These are phyloP conservation scores for Microstegium vimineum DNA, from an alignment of 176 grass and related monocot genomes.

Conservation along the genomic window DNA sequence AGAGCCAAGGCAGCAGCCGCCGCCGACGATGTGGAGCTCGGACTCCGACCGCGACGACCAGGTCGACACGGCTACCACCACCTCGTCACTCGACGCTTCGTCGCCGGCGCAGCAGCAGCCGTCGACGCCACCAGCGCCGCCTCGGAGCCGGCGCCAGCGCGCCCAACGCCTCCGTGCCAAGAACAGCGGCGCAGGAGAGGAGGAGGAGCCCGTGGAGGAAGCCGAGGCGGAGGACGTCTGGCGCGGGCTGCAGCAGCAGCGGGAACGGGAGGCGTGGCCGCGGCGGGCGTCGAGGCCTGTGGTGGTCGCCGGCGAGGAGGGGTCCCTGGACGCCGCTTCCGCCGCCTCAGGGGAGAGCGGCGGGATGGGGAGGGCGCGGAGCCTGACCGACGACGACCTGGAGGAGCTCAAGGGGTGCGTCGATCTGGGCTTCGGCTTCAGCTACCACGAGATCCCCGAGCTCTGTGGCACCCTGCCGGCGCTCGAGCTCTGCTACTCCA, in stretches of 20 bases:
- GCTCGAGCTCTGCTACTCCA: slow-evolving; percentile 59
- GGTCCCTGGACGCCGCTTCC: background rate
- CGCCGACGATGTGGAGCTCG: slow-evolving; percentile 29
- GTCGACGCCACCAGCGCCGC: background rate
- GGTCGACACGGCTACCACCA: background rate
- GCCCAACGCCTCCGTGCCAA: background rate
- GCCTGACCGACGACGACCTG: slow-evolving; percentile 52
- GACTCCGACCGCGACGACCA: slow-evolving; percentile 31
- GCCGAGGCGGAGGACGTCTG: slow-evolving; percentile 21
- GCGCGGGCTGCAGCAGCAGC: slow-evolving; percentile 19
- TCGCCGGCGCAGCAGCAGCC: background rate
- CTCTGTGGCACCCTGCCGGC: slow-evolving; percentile 49
- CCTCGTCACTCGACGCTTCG: no score
- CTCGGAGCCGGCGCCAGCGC: background rate
- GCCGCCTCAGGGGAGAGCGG: background rate
- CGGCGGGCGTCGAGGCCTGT: slow-evolving; percentile 19
- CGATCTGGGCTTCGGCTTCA: slow-evolving; percentile 58
- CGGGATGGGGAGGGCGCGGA: slow-evolving; percentile 23
- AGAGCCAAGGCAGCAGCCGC: background rate
- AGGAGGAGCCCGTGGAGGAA: background rate
- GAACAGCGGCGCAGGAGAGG: background rate
- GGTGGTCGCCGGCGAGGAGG: slow-evolving; percentile 21
- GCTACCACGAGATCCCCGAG: slow-evolving; percentile 54
- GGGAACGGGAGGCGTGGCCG: slow-evolving; percentile 13
- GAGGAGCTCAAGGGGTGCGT: slow-evolving; percentile 54